Evolutionary conservation across 2,329 filamentous ascomycete genomes (phyloP), one percentile per base, ranked within the genome.

Genomic region (Beauveria sp.): DNA sequence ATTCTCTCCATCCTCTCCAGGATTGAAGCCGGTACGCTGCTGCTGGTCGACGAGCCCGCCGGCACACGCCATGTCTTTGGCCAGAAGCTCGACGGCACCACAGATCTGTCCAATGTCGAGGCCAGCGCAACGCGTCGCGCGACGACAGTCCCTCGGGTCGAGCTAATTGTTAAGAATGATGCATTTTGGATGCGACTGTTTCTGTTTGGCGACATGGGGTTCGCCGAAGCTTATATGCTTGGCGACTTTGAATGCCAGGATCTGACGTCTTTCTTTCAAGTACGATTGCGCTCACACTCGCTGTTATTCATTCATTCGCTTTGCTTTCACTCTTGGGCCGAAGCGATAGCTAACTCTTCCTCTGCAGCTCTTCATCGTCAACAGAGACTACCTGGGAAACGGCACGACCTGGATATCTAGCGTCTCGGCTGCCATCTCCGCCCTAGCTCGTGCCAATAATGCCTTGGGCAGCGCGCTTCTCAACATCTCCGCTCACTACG

Each of bases 141-240:
- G 14, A 68, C 68, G 58, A 68, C 68, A 2, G 67, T 74, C 1
- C 78, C 77, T 2, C 72, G 74, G 5, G 79, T 84, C 3, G 81
- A 86, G 66, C 73, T 90, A 40, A 77, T 80, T 14, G 80, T 90
- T 9, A 81, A 83, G 69, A 82, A 83, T 67, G 86, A 89, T 64
- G 78, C 84, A 34, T 90, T 90, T 70, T 91, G 87, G 87, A 80
- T 89, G 68, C 81, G 87, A 46, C 72, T 89, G 57, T 79, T 87
- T 51, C 73, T 91, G 30, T 89, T 89, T 68, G 86, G 84, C 43
- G 88, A 91, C 71, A 90, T 91, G 86, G 88, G 88, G 3, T 89
- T 91, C 65, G 84, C 87, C 14, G 85, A 89, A 70, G 83, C 86
- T 30, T 90, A 88, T 68, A 90, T 91, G 86, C 77, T 90, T 18